These are phyloP conservation scores for Sicyos baderoa DNA, from an alignment of 306 rosid genomes.

Conservation along the genomic window DNA sequence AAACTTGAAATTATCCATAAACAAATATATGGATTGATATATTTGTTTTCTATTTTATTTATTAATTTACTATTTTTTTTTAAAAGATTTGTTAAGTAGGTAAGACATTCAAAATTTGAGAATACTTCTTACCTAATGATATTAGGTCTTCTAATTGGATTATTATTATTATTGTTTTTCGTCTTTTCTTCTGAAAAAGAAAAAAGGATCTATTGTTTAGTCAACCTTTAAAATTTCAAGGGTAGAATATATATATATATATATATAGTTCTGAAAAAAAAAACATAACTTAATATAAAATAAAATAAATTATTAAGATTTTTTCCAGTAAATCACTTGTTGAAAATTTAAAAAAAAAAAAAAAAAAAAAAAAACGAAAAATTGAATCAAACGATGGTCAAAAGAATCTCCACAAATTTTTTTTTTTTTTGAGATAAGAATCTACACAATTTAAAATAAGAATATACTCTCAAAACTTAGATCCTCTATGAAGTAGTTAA, in stretches of 20 bases:
- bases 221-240: not conserved
- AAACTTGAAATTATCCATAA: not conserved
- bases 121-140: too few species aligned
- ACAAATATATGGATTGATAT: too few species aligned
- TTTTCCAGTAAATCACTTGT: not conserved
- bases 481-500: not conserved
- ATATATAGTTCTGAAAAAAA: not conserved
- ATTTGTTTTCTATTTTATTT: too few species aligned
- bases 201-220: not conserved
- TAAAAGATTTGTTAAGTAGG: too few species aligned
- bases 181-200: not conserved
- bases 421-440: too few species aligned
- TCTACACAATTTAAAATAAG: not conserved
- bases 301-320: not conserved
- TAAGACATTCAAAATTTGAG: too few species aligned
- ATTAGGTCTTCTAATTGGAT: too few species aligned
- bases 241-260: not conserved
- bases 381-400: not conserved
- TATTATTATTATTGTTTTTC: too few species aligned
- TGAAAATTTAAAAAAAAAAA: too few species aligned
- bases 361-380: not conserved
- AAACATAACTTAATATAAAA: not conserved
- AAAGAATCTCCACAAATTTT: too few species aligned
- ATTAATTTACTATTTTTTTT: too few species aligned
- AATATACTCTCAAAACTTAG: constrained; percentile 6